phyloP scores from a whole-genome alignment of 495 filamentous ascomycete species.

The Lineolata rhizophorae region DNA sequence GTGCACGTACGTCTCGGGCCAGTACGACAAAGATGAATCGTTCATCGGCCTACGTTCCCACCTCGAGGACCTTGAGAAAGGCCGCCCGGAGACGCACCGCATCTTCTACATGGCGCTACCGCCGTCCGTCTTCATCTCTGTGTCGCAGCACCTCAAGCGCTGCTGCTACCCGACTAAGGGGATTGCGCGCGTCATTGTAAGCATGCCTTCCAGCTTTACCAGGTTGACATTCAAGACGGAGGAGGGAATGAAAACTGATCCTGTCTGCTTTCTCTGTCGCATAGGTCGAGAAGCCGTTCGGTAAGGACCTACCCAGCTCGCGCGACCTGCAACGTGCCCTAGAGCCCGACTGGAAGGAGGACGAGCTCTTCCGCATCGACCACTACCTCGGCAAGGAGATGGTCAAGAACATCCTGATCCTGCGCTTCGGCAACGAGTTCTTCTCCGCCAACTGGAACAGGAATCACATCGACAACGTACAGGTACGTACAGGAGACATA shows the following conservation, averaged over 20 bases:
- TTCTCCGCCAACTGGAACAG: slow-evolving; percentile 98
- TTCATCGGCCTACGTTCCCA: slow-evolving; percentile 79
- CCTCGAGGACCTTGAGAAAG: slow-evolving; percentile 69
- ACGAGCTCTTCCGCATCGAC: slow-evolving; percentile 98
- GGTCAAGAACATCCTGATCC: slow-evolving; percentile 99
- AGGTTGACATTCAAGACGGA: background rate
- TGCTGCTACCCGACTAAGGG: slow-evolving; percentile 85
- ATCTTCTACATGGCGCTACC: slow-evolving; percentile 99
- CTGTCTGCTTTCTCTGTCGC: background rate
- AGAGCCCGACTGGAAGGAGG: slow-evolving; percentile 96
- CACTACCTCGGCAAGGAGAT: slow-evolving; percentile 99
- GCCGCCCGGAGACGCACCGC: slow-evolving; percentile 62
- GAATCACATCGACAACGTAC: slow-evolving; percentile 97
- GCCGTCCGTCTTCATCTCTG: slow-evolving; percentile 91
- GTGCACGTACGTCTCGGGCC: slow-evolving; percentile 85
- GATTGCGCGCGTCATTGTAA: slow-evolving; percentile 81
- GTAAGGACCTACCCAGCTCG: slow-evolving; percentile 87
- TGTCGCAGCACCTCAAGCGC: slow-evolving; percentile 89
- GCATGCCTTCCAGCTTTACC: slow-evolving; percentile 9
- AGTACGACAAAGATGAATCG: slow-evolving; percentile 93
- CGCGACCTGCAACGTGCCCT: slow-evolving; percentile 87
- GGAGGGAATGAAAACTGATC: background rate
- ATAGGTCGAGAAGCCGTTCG: slow-evolving; percentile 97
- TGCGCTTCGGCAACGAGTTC: slow-evolving; percentile 97
- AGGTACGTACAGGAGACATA: too few relatives aligned